Conservation (phyloP, 2,329 filamentous ascomycete species). For the Geosmithia putterillii region DNA sequence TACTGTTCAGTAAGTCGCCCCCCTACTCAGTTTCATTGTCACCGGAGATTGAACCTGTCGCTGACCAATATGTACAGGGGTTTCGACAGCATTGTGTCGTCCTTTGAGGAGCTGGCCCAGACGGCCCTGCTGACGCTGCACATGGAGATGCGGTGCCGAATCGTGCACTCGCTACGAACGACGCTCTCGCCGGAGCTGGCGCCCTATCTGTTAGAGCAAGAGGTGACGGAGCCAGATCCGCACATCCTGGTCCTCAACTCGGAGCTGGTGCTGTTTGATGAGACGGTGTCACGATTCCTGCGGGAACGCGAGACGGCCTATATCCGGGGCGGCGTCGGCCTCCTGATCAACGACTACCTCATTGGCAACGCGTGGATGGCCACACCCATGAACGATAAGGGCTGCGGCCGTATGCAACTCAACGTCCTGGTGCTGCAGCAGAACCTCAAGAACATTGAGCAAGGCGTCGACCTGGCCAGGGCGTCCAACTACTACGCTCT, state of each 20-base stretch:
- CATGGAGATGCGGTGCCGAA: slow-evolving; percentile 75
- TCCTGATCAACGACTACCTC: slow-evolving; percentile 69
- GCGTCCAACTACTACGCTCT: slow-evolving; percentile 58
- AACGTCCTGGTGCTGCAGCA: slow-evolving; percentile 94
- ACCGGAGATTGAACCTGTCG: neutral
- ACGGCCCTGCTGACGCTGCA: slow-evolving; percentile 78
- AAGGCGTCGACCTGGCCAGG: slow-evolving; percentile 49
- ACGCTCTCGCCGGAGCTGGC: slow-evolving; percentile 48
- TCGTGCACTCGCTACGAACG: slow-evolving; percentile 63
- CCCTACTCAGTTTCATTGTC: neutral
- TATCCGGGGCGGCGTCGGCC: slow-evolving; percentile 62
- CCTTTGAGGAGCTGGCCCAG: slow-evolving; percentile 68
- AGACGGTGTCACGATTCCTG: slow-evolving; percentile 63
- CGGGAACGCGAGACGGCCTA: slow-evolving; percentile 60
- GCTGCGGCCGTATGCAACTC: slow-evolving; percentile 78
- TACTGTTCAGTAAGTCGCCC: slow-evolving; percentile 56
- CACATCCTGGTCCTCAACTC: slow-evolving; percentile 73
- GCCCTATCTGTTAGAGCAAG: slow-evolving; percentile 55
- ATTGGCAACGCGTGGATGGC: slow-evolving; percentile 60
- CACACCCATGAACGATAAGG: slow-evolving; percentile 71
- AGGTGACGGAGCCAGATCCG: slow-evolving; percentile 66
- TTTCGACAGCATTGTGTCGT: slow-evolving; percentile 78
- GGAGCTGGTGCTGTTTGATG: slow-evolving; percentile 78
- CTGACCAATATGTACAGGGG: slow-evolving; percentile 33
- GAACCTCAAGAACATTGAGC: slow-evolving; percentile 87